Base-by-base conservation (phyloP, 2,329 filamentous ascomycete species). In the Aspergillus pseudoviridinutans region DNA sequence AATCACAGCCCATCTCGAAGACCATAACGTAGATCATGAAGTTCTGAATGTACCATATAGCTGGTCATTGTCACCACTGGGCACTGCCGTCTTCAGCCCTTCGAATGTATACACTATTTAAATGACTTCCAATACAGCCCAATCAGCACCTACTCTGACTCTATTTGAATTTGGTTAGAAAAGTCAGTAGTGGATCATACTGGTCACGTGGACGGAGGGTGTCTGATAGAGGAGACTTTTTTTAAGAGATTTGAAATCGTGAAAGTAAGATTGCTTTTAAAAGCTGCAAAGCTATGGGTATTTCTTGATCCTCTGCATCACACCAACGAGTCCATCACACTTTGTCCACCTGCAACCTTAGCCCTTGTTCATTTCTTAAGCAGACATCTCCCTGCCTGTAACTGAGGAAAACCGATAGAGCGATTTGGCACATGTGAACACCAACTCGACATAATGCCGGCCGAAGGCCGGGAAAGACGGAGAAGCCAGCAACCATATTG, bases 271-370 rank as follows among this genome's bases (percentile, higher is more conserved):
- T 7, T 47, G 44, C 44, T 47, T 46, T 14, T 25, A 25, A 27
- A 7, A 27, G 12, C 22, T 47, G n/a, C 12, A 9, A 24, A 22
- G 20, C 35, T 49, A 42, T 58, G 53, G 49, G 55, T 17, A 49
- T 42, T 50, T 14, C 28, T 17, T 51, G 35, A 51, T 51, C 50
- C 58, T 62, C 57, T 55, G 51, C 56, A 63, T 61, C 61, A 64
- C 64, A 65, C 59, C 59, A 59, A 56, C 57, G 56, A 49, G 44
- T 63, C 51, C 54, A 64, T 63, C 64, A 55, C 57, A 55, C 12
- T 56, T 58, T 62, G 59, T 64, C 61, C 64, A 62, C 59, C 58
- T 63, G 61, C 62, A 64, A 67, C 65, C 60, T 61, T 68, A 60
- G 64, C 60, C 61, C 64, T 62, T 59, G 51, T 64, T 61, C 60